Base-by-base conservation (phyloP, 768 basidiomycete genomes). In the Suillus ampliporus region DNA sequence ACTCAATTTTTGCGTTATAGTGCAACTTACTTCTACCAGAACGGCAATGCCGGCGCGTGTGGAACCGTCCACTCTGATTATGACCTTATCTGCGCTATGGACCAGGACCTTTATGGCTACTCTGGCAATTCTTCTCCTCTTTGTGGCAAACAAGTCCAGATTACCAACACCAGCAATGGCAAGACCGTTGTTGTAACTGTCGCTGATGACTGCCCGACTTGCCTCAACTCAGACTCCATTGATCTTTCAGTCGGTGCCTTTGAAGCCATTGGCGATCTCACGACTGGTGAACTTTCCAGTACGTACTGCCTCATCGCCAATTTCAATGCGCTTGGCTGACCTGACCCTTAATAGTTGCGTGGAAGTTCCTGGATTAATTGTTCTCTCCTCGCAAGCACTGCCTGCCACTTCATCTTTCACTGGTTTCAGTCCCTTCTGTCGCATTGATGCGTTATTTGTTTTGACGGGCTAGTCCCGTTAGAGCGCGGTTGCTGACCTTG, bases 151-250 rank as follows among this genome's bases (percentile, higher is more conserved):
- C 69, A 77, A 53, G 84, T 97, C 68, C 66, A 71, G 66, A 84
- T 97, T 71, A 87, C 79, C 62, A 91, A 92, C 79, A 67, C 77
- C 28, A 87, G 85, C 76, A 76, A 58, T 14, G 80, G 83, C 54
- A 26, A 80, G 74, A 71, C 74, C n/a, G 82, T 91, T 62, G 80
- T 74, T 4, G 93, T 88, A 50, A 83, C 80, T 28, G 80, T 97
- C 65, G 91, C 84, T 14, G 94, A 95, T 67, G 88, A 83, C 41
- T 97, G 94, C 82, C 93, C 94, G 28, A 89, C 89, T 21, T 97
- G 94, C 78, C 57, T 70, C 0, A 86, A 84, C 68, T 38, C 40
- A 34, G 83, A 89, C 74, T 91, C 89, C 17, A 87, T 97, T 71
- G 91, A 93, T 69, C 79, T 92, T 47, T 92, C 91, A n/a, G 60